Base-by-base conservation (phyloP, 192 early-diverging fungal species). In the Umbelopsis ramanniana region DNA sequence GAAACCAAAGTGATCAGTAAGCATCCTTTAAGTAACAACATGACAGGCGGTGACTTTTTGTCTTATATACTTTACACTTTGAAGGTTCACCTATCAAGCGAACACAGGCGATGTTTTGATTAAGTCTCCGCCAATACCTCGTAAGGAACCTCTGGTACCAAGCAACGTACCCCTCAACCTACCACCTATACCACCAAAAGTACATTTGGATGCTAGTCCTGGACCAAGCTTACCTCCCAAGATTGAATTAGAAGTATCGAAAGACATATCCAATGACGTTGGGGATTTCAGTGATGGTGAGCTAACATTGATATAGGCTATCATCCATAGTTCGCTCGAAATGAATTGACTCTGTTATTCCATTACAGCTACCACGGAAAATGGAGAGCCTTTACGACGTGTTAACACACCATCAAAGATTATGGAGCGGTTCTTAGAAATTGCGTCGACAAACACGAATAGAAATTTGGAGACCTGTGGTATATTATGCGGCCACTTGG, bases 401-500 rank as follows among this genome's bases (percentile, higher is more conserved):
- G 76, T 96, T 29, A 79, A 83, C 54, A 70, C 95, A 17, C 94
- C 94, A 43, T 71, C 76, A n/a, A 79, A 82, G 9, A 76, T 96
- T 26, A 75, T 91, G 10, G 84, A 89, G 3, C 82, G 84, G 37
- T 97, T 97, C 66, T 72, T 93, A 38, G 78, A 81, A 53, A 87
- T 95, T 67, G 94, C 95, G 0, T 69, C 75, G 10, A 43, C 43
- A 7, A 95, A 97, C 76, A 97, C 95, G 0, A 68, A 67, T 5
- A 82, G 84, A 23, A 97, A 96, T 70, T 76, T 97, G 21, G 95
- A 97, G 72, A 97, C 95, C 2, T 95, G 95, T 78, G 95, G 92
- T 4, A 89, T 97, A 21, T 81, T 97, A 14, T 91, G 87, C 68
- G 95, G 95, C 37, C 84, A 74, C 46, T 76, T 95, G 71, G 86